Evolutionary conservation across 805 yeast species (phyloP).

Genomic region (Lachancea quebecensis): DNA sequence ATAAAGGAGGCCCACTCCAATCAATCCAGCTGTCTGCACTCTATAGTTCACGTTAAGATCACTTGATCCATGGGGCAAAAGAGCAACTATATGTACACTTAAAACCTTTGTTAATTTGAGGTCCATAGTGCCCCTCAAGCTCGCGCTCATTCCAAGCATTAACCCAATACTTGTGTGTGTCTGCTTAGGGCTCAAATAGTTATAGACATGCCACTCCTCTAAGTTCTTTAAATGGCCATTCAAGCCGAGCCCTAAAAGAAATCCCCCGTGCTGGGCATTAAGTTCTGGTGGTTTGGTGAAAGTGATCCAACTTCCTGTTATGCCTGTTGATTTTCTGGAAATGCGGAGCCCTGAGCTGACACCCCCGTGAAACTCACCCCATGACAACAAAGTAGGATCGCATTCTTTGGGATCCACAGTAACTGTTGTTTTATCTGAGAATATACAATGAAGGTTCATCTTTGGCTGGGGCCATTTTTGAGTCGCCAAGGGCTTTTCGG

Average conservation of each 20-base stretch:
- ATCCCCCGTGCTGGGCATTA: conserved; percentile 88
- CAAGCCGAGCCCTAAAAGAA: conserved; percentile 83
- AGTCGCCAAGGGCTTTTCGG: conserved; percentile 67
- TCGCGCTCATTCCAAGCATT: conserved; percentile 87
- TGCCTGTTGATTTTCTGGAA: conserved; percentile 55
- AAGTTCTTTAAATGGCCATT: conserved; percentile 77
- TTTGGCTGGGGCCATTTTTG: conserved; percentile 78
- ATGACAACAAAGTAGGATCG: conserved; percentile 44
- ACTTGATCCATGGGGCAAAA: conserved; percentile 84
- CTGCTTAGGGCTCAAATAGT: conserved; percentile 85
- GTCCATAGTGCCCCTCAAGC: conserved; percentile 77
- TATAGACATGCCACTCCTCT: conserved; percentile 96
- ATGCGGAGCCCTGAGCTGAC: conserved; percentile 79
- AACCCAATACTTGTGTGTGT: conserved; percentile 79
- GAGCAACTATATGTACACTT: conserved; percentile 87
- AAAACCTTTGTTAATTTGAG: conserved; percentile 80
- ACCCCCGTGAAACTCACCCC: conserved; percentile 94
- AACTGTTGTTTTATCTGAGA: conserved; percentile 64
- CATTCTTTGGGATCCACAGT: conserved; percentile 49
- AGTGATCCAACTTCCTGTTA: conserved; percentile 80
- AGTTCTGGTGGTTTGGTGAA: conserved; percentile 69
- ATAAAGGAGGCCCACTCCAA: conserved; percentile 85
- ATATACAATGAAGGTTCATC: conserved; percentile 58
- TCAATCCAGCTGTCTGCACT: conserved; percentile 86
- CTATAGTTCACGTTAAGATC: conserved; percentile 75